Conservation (phyloP, 202 grass and related monocot species). For the Elaeis oleifera region DNA sequence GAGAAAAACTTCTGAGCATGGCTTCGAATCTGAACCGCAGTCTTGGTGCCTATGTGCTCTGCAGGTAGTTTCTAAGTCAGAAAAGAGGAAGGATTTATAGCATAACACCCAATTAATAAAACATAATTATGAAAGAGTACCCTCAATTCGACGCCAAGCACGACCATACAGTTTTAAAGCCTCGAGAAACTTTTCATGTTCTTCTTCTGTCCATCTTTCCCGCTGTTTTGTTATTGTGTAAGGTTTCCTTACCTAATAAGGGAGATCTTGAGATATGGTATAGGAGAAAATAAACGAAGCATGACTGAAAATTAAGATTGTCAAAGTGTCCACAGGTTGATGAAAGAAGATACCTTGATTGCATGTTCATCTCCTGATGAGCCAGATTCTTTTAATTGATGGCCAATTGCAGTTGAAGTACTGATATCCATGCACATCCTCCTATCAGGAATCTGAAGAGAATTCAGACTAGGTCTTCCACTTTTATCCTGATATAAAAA, state of each 20-base stretch:
- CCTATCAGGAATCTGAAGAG: conserved; percentile 1
- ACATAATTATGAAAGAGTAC: conserved; percentile 16
- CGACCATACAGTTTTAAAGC: conserved; percentile 36
- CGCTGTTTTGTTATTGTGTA: conserved; percentile 27
- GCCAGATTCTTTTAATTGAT: conserved; percentile 17
- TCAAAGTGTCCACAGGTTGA: conserved; percentile 1
- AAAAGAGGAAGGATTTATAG: not conserved
- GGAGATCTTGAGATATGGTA: not conserved
- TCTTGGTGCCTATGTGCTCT: conserved; percentile 97
- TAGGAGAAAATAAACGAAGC: not conserved
- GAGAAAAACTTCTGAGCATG: conserved; percentile 99
- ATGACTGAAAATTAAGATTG: not conserved
- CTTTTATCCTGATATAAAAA: conserved; percentile 21
- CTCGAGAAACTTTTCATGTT: conserved; percentile 28
- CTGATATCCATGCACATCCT: conserved; percentile 4
- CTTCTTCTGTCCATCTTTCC: conserved; percentile 29
- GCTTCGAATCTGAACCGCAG: conserved; percentile 87
- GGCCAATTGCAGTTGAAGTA: conserved; percentile 8
- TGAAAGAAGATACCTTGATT: conserved; percentile 39
- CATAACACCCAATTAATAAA: not conserved
- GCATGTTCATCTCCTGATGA: conserved; percentile 23
- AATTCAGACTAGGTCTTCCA: conserved; percentile 3
- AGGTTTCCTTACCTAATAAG: conserved; percentile 24
- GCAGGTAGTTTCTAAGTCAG: conserved; percentile 11
- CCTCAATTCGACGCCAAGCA: conserved; percentile 83